phyloP scores from a whole-genome alignment of 768 basidiomycete species.

The Xerocomus brunneocitrinus region DNA sequence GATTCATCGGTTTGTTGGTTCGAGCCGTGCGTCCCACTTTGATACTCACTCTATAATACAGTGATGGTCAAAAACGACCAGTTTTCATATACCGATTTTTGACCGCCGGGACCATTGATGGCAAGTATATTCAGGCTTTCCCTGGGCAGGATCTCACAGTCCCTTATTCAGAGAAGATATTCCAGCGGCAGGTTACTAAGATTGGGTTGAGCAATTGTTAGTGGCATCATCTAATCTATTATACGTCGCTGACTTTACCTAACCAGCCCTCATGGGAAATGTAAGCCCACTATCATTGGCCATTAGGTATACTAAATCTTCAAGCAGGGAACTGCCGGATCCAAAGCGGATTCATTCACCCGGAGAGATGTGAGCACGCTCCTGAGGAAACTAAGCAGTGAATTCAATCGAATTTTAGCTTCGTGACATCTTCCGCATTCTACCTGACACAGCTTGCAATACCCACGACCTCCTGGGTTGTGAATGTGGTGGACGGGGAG shows the following conservation, averaged over 20 bases:
- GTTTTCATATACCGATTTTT: constrained; percentile 88
- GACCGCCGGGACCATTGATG: constrained; percentile 88
- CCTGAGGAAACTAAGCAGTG: neutral
- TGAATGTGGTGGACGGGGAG: constrained; percentile 44
- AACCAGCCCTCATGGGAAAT: constrained; percentile 65
- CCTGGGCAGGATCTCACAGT: neutral
- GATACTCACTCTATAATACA: constrained; percentile 28
- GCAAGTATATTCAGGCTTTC: constrained; percentile 32
- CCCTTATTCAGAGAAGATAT: constrained; percentile 69
- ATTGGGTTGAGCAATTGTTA: constrained; percentile 83
- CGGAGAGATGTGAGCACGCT: constrained; percentile 65
- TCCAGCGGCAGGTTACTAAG: constrained; percentile 92
- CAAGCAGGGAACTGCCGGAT: constrained; percentile 40
- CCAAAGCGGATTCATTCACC: constrained; percentile 82
- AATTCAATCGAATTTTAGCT: constrained; percentile 45
- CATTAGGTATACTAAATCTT: constrained; percentile 7
- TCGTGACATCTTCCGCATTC: constrained; percentile 87
- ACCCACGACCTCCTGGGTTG: constrained; percentile 93
- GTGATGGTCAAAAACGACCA: constrained; percentile 90
- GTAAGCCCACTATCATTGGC: constrained; percentile 32
- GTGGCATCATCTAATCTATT: constrained; percentile 25
- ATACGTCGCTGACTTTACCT: constrained; percentile 7
- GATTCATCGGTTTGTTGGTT: constrained; percentile 68
- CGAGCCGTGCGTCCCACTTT: neutral
- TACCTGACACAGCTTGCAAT: constrained; percentile 73